Percentiles rank a stretch among this genome's conserved stretches.
These are phyloP conservation scores for Coemansia sp. DNA, from an alignment of 192 early-diverging fungal genomes.

Conservation along the genomic window DNA sequence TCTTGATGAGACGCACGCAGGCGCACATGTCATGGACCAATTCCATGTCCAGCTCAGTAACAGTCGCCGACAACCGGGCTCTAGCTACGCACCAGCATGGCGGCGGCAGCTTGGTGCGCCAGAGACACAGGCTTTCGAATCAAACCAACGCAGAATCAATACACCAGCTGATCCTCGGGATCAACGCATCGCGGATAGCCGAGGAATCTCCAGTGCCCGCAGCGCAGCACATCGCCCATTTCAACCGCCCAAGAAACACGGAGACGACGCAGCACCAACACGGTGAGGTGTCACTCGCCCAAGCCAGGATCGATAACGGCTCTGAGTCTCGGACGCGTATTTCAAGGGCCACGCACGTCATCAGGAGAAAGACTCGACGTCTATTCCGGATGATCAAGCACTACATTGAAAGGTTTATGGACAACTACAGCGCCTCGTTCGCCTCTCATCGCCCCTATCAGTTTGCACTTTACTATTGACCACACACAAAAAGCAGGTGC, in stretches of 20 bases:
- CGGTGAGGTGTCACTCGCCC: not conserved
- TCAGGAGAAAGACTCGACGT: slow-evolving; percentile 17
- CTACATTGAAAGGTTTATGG: slow-evolving; percentile 15
- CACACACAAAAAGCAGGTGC: not conserved
- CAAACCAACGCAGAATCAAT: slow-evolving; percentile 9
- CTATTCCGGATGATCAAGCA: slow-evolving; percentile 27
- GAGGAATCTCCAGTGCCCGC: slow-evolving; percentile 15
- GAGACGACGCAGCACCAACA: not conserved
- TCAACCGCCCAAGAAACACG: not conserved
- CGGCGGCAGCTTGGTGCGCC: slow-evolving; percentile 12
- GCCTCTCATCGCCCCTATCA: slow-evolving; percentile 28
- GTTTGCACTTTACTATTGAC: slow-evolving; percentile 18
- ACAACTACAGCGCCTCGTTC: slow-evolving; percentile 15
- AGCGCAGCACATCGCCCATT: not conserved
- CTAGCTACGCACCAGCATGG: slow-evolving; percentile 5
- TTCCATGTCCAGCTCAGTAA: slow-evolving; percentile 52
- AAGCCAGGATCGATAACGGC: not conserved
- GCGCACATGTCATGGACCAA: slow-evolving; percentile 44
- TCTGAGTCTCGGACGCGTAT: slow-evolving; percentile 15
- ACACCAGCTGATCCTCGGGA: slow-evolving; percentile 30
- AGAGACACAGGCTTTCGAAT: slow-evolving; percentile 1
- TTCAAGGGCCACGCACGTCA: not conserved
- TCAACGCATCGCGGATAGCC: slow-evolving; percentile 26
- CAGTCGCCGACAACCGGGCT: slow-evolving; percentile 23
- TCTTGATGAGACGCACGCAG: slow-evolving; percentile 34